Conservation (phyloP, 768 basidiomycete genomes). For the Rhizopogon salebrosus region DNA sequence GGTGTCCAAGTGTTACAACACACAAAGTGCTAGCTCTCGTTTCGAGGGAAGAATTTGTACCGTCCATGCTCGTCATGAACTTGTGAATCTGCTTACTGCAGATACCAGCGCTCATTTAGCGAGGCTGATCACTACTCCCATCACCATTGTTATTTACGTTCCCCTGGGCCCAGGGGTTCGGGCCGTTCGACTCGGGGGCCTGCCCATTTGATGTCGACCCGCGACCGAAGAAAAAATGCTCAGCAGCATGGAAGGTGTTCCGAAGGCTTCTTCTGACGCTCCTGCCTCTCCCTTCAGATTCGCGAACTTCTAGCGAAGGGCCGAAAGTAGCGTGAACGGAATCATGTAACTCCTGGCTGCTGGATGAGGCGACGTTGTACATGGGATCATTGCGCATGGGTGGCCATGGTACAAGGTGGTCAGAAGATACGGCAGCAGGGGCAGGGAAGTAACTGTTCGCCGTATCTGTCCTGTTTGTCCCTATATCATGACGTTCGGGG, state of each 20-base stretch:
- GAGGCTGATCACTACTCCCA: constrained; percentile 18
- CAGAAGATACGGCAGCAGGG: constrained; percentile 5
- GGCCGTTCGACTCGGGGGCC: not conserved
- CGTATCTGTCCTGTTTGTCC: not conserved
- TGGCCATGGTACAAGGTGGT: constrained; percentile 36
- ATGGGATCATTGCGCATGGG: constrained; percentile 31
- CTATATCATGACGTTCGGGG: constrained; percentile 1
- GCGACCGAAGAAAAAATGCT: constrained; percentile 67
- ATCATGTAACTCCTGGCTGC: constrained; percentile 37
- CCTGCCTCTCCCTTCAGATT: constrained; percentile 45
- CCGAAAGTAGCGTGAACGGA: constrained; percentile 31
- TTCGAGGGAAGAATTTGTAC: not conserved
- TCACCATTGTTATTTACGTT: constrained; percentile 16
- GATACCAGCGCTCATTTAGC: constrained; percentile 11
- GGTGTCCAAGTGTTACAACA: too few species aligned
- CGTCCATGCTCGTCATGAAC: not conserved
- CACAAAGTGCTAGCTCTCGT: not conserved
- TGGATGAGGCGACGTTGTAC: constrained; percentile 28
- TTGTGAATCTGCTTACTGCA: not conserved
- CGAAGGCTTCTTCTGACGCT: constrained; percentile 63
- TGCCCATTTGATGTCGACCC: constrained; percentile 22
- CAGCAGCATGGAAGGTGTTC: constrained; percentile 64
- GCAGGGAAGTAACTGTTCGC: not conserved
- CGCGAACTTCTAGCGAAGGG: constrained; percentile 23
- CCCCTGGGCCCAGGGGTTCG: constrained; percentile 2